Evolutionary conservation across 352 stramenopile species (phyloP).

Genomic region (Peronospora destructor): DNA sequence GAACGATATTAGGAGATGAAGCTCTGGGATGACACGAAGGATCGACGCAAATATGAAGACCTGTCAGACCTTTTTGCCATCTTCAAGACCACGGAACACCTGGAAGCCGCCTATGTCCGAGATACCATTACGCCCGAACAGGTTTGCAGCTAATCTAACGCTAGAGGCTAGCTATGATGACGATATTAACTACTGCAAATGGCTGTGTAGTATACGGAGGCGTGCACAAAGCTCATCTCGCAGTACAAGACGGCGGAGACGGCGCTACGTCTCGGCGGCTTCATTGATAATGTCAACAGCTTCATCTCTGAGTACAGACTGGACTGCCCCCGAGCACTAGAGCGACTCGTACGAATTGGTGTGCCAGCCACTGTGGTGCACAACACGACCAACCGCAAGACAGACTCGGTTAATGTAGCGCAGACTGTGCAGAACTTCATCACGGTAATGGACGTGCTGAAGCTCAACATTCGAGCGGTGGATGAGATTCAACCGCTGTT

Average conservation of each 20-base stretch:
- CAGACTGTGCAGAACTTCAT: slow-evolving; percentile 97
- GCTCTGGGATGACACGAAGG: slow-evolving; percentile 78
- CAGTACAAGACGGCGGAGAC: slow-evolving; percentile 97
- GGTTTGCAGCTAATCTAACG: slow-evolving; percentile 17
- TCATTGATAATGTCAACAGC: slow-evolving; percentile 54
- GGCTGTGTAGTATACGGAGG: slow-evolving; percentile 85
- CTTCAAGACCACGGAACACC: slow-evolving; percentile 96
- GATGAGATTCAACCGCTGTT: slow-evolving; percentile 96
- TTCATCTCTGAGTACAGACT: slow-evolving; percentile 95
- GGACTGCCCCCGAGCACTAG: slow-evolving; percentile 91
- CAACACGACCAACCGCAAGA: slow-evolving; percentile 75
- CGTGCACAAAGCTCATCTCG: slow-evolving; percentile 96
- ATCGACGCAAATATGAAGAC: slow-evolving; percentile 83
- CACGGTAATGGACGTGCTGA: slow-evolving; percentile 97
- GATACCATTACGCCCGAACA: slow-evolving; percentile 91
- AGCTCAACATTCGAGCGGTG: slow-evolving; percentile 94
- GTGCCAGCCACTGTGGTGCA: slow-evolving; percentile 90
- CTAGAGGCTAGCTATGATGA: neutral
- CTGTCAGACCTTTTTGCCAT: slow-evolving; percentile 93
- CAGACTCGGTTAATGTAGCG: slow-evolving; percentile 87
- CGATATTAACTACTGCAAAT: neutral
- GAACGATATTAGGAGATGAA: slow-evolving; percentile 49
- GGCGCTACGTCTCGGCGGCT: slow-evolving; percentile 75
- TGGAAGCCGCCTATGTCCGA: slow-evolving; percentile 94
- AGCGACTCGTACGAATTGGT: slow-evolving; percentile 91